A percentile compares a stretch with the other conserved stretches of the same genome.
Conservation (phyloP, 2,329 filamentous ascomycete genomes). For the Magnaporthiopsis rhizophila region DNA sequence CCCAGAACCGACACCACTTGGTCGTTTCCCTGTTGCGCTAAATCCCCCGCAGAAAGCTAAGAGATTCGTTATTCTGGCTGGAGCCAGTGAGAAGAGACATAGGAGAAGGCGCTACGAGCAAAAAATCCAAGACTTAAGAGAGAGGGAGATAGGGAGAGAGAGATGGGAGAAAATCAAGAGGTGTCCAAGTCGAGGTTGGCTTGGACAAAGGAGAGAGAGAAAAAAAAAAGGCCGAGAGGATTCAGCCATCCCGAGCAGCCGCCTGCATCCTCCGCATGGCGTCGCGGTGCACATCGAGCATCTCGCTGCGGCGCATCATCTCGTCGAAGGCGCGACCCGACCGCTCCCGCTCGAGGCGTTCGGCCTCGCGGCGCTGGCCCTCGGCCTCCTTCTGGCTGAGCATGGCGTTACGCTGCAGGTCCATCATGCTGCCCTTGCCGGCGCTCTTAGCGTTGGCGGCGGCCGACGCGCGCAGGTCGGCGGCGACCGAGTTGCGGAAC, state of each 20-base stretch:
- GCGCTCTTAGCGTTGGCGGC: constrained; percentile 14
- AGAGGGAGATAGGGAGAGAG: not conserved
- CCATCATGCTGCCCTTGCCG: constrained; percentile 33
- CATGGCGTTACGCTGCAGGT: constrained; percentile 46
- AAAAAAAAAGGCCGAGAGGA: not conserved
- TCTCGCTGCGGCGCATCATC: constrained; percentile 66
- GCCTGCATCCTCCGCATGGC: constrained; percentile 73
- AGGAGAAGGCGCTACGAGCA: not conserved
- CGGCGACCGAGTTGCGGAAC: constrained; percentile 58
- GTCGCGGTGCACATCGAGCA: constrained; percentile 70
- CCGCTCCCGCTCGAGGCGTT: constrained; percentile 47
- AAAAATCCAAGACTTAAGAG: not conserved
- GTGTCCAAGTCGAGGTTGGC: not conserved
- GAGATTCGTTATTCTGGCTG: not conserved
- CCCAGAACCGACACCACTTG: not conserved
- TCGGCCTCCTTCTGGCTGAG: constrained; percentile 56
- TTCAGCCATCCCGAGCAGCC: constrained; percentile 25
- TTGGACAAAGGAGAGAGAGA: not conserved
- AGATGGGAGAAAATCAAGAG: not conserved
- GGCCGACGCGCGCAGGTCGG: constrained; percentile 43
- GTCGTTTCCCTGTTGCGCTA: not conserved
- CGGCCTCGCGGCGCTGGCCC: constrained; percentile 49
- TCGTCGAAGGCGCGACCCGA: constrained; percentile 60
- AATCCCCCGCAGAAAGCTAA: not conserved
- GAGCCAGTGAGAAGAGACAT: not conserved